Percentiles rank a stretch among this genome's conserved stretches.
Conservation (phyloP, 2,329 filamentous ascomycete species). For the Ceratocystis cubensis region DNA sequence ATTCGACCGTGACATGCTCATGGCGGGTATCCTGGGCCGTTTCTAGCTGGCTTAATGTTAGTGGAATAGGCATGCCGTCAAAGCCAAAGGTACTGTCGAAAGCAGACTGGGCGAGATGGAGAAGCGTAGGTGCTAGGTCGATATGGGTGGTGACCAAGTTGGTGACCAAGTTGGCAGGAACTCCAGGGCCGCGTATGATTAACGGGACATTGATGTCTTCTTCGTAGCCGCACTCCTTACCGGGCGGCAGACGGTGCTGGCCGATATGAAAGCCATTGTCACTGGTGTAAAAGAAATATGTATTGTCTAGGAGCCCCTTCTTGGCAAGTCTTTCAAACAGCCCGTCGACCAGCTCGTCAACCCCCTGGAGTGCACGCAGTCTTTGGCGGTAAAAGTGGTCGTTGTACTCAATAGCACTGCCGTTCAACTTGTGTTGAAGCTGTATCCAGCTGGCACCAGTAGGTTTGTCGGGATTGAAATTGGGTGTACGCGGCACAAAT, state of each 20-base stretch:
- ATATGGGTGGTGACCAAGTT: constrained; percentile 38
- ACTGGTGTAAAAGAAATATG: constrained; percentile 41
- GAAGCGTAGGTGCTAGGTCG: constrained; percentile 44
- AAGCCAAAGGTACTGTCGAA: constrained; percentile 41
- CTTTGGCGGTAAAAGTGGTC: constrained; percentile 33
- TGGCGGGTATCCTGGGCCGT: constrained; percentile 24
- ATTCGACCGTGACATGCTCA: constrained; percentile 43
- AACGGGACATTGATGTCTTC: constrained; percentile 41
- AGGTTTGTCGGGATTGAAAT: constrained; percentile 49
- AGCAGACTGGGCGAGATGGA: constrained; percentile 30
- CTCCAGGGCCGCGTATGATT: constrained; percentile 37
- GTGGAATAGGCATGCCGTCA: constrained; percentile 38
- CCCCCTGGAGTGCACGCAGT: constrained; percentile 33
- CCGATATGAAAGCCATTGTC: constrained; percentile 44
- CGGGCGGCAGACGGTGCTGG: constrained; percentile 40
- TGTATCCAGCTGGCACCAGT: constrained; percentile 36
- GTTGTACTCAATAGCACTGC: constrained; percentile 28
- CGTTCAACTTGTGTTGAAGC: constrained; percentile 28
- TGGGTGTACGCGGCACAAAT: constrained; percentile 47
- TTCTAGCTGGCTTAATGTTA: constrained; percentile 24
- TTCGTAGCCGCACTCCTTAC: constrained; percentile 41
- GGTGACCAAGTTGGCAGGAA: constrained; percentile 29
- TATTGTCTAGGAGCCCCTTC: constrained; percentile 30
- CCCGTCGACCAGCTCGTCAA: constrained; percentile 35
- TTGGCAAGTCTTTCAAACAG: constrained; percentile 29